A percentile compares a stretch with the other conserved stretches of the same genome.
Conservation (phyloP, 2,329 filamentous ascomycete species). For the Fusarium guadeloupense region DNA sequence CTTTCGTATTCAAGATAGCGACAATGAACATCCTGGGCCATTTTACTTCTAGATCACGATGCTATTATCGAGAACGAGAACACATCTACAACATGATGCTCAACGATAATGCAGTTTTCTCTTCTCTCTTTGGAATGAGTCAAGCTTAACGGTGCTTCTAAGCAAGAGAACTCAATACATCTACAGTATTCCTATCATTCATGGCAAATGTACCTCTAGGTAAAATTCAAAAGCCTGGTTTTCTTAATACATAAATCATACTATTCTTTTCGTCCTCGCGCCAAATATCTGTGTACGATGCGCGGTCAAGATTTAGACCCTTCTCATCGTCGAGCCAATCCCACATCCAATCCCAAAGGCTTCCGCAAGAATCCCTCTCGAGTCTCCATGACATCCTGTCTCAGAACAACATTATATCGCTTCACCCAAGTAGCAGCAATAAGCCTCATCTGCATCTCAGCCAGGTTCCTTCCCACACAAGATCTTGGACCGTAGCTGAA, state of each 20-base stretch:
- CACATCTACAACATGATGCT: too few species aligned
- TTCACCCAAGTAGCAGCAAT: slow-evolving; percentile 74
- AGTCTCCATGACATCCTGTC: slow-evolving; percentile 74
- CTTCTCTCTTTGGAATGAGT: too few species aligned
- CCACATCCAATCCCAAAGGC: slow-evolving; percentile 69
- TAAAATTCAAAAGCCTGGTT: too few species aligned
- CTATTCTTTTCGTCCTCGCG: not conserved
- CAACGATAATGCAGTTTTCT: too few species aligned
- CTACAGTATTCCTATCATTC: too few species aligned
- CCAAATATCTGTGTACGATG: not conserved
- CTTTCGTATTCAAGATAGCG: too few species aligned
- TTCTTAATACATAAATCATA: not conserved
- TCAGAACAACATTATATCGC: slow-evolving; percentile 59
- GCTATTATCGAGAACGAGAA: too few species aligned
- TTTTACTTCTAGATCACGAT: too few species aligned
- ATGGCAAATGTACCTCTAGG: too few species aligned
- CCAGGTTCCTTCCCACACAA: slow-evolving; percentile 82
- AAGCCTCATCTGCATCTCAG: slow-evolving; percentile 87
- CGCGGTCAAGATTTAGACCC: not conserved
- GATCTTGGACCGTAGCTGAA: slow-evolving; percentile 77
- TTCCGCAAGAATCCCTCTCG: slow-evolving; percentile 85
- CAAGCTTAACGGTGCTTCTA: too few species aligned
- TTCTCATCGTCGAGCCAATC: slow-evolving; percentile 24
- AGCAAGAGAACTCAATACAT: too few species aligned
- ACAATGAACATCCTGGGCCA: too few species aligned